A percentile compares a stretch with the other conserved stretches of the same genome.
Conservation (phyloP, 305 asterid species). For the Solanum hybrid region DNA sequence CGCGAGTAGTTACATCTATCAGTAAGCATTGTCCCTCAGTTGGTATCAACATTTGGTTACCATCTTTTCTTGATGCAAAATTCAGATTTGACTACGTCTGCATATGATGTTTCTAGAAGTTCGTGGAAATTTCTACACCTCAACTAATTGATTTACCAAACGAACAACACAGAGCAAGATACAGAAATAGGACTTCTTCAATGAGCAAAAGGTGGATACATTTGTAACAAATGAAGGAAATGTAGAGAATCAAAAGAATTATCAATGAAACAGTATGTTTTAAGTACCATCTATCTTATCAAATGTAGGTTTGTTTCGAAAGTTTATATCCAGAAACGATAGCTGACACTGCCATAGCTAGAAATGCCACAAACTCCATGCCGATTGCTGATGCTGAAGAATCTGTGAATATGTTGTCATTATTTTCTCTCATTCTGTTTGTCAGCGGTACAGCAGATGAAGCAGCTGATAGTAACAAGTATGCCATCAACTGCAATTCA, state of each 20-base stretch:
- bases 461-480: constrained; percentile 69
- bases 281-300: constrained; percentile 12
- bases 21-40: background rate
- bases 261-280: background rate
- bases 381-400: constrained; percentile 66
- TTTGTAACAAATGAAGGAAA: constrained; percentile 1
- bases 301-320: constrained; percentile 51
- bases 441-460: constrained; percentile 81
- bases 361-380: constrained; percentile 74
- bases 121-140: background rate
- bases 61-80: background rate
- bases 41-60: background rate
- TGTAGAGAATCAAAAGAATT: background rate
- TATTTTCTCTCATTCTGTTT: constrained; percentile 53
- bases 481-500: constrained; percentile 36
- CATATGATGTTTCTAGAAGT: background rate
- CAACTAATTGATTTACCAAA: background rate
- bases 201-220: background rate
- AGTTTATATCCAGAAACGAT: constrained; percentile 69
- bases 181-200: background rate
- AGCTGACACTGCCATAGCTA: constrained; percentile 58
- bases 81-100: background rate
- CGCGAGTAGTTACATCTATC: background rate
- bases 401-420: constrained; percentile 78
- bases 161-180: background rate